Conservation (phyloP, 495 filamentous ascomycete genomes). For the Beverwykella pulmonaria region DNA sequence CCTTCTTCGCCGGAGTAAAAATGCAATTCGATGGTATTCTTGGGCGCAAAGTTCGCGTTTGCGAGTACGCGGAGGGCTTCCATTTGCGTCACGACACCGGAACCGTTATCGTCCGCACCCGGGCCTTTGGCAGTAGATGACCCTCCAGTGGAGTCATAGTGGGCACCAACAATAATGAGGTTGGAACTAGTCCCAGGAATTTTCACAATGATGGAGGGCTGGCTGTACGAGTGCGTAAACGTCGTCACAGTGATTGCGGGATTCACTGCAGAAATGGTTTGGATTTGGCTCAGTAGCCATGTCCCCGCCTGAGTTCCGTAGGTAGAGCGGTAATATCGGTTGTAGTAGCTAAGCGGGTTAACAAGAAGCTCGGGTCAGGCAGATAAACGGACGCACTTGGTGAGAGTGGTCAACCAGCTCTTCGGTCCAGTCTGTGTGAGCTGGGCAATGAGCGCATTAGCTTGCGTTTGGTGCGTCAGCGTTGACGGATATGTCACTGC, state of each 20-base stretch:
- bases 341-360: not conserved
- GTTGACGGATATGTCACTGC: not conserved
- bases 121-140: not conserved
- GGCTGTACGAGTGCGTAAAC: slow-evolving; percentile 13
- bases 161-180: slow-evolving; percentile 13
- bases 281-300: slow-evolving; percentile 1
- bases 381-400: not conserved
- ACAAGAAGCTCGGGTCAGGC: not conserved
- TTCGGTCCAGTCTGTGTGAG: not conserved
- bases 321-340: slow-evolving; percentile 8
- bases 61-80: slow-evolving; percentile 19
- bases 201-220: slow-evolving; percentile 19
- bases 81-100: slow-evolving; percentile 16
- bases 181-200: slow-evolving; percentile 10
- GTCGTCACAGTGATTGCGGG: not conserved
- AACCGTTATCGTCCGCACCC: slow-evolving; percentile 20
- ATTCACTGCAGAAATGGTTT: not conserved
- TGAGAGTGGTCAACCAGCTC: not conserved
- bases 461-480: not conserved
- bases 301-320: not conserved
- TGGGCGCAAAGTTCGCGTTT: slow-evolving; percentile 56
- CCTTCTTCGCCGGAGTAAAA: slow-evolving; percentile 92
- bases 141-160: slow-evolving; percentile 15
- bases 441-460: not conserved
- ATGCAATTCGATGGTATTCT: slow-evolving; percentile 84